phyloP scores from a whole-genome alignment of 108 stramenopile species.

The Aurantiochytrium sp. region DNA sequence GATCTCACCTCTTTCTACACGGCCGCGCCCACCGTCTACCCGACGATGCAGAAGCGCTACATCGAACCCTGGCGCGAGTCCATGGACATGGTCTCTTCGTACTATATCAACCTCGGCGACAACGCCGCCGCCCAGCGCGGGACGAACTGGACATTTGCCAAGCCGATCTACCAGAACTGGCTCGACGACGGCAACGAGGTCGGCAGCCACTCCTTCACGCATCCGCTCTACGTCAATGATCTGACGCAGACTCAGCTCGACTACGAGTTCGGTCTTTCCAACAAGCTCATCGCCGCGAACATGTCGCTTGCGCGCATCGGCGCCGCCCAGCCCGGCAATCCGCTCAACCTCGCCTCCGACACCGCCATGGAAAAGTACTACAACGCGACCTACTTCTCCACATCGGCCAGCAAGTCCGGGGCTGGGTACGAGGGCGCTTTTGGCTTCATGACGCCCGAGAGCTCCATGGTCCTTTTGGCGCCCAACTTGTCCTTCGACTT shows the following conservation, averaged over 20 bases:
- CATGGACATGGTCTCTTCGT: neutral
- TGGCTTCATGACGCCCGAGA: neutral
- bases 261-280: neutral
- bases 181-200: neutral
- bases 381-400: neutral
- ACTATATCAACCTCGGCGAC: neutral
- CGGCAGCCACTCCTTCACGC: neutral
- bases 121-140: too few species aligned
- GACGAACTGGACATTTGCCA: neutral
- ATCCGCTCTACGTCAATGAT: neutral
- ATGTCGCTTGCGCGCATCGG: neutral
- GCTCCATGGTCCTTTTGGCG: neutral
- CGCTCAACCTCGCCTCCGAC: neutral
- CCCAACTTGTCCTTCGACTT: slow-evolving; percentile 26
- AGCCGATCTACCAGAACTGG: neutral
- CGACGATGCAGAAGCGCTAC: neutral
- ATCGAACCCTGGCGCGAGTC: neutral
- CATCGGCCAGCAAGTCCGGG: too few species aligned
- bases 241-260: neutral
- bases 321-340: slow-evolving; percentile 22
- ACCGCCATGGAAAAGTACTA: neutral
- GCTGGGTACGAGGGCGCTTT: neutral
- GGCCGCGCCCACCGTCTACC: neutral
- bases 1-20: neutral
- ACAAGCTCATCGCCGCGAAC: neutral